Conservation (phyloP, 2,329 filamentous ascomycete species). For the Cryphonectria naterciae region DNA sequence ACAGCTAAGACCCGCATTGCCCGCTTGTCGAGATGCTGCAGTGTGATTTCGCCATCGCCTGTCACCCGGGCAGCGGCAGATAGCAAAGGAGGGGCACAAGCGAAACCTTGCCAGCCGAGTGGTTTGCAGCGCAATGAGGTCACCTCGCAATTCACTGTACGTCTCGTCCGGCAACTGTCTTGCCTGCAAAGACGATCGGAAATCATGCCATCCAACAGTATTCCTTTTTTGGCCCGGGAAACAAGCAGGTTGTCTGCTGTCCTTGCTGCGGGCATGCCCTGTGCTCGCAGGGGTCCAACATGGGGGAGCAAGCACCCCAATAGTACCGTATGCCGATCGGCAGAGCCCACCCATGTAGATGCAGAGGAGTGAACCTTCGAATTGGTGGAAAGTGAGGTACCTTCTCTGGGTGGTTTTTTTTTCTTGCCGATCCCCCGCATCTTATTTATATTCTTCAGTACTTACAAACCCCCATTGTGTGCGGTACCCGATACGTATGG, state of each 20-base stretch:
- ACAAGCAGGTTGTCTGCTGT: not conserved
- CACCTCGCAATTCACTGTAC: not conserved
- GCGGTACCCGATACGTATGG: not conserved
- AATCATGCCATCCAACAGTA: not conserved
- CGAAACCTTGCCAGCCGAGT: not conserved
- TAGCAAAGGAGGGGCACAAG: not conserved
- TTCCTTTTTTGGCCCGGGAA: not conserved
- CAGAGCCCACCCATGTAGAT: not conserved
- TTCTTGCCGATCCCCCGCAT: not conserved
- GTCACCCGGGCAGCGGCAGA: too few species aligned
- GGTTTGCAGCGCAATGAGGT: not conserved
- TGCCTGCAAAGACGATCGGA: not conserved
- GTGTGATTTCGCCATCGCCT: constrained; percentile 12
- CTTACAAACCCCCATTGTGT: not conserved
- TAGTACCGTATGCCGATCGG: not conserved
- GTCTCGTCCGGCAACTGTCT: not conserved
- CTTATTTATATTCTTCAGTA: not conserved
- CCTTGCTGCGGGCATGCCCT: not conserved
- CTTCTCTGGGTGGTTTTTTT: not conserved
- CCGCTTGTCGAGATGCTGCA: constrained; percentile 6
- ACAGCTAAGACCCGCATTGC: not conserved
- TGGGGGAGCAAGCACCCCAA: not conserved
- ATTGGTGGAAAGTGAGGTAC: not conserved
- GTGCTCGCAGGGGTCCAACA: not conserved
- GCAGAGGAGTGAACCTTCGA: not conserved